Percentiles rank a stretch among this genome's conserved stretches.
phyloP scores from a whole-genome alignment of 1,284 basidiomycete genomes.

The Vanrija sp. region DNA sequence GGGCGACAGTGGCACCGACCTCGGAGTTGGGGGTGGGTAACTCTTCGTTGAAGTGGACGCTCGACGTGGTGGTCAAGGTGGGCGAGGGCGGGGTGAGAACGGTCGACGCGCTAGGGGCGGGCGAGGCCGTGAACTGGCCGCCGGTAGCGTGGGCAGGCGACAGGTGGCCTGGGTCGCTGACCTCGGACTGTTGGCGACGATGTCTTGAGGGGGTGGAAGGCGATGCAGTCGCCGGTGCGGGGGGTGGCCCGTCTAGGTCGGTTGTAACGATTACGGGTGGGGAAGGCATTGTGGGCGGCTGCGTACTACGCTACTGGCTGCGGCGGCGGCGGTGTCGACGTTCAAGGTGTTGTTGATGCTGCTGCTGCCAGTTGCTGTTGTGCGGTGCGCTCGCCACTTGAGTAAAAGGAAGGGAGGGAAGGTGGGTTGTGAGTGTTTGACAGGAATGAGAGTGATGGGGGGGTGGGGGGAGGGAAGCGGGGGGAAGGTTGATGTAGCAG shows the following conservation, averaged over 20 bases:
- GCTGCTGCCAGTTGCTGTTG: too few relatives aligned
- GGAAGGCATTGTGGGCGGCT: constrained; percentile 10
- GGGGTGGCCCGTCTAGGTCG: constrained; percentile 26
- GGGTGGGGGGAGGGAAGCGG: too few relatives aligned
- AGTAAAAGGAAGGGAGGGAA: too few relatives aligned
- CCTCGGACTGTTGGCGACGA: constrained; percentile 12
- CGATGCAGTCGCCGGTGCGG: background rate
- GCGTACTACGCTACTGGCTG: too few relatives aligned
- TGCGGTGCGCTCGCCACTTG: too few relatives aligned
- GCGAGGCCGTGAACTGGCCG: constrained; percentile 8
- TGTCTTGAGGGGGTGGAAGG: constrained; percentile 12
- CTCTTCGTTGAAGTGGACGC: constrained; percentile 39
- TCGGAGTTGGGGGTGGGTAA: constrained; percentile 22
- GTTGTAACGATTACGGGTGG: constrained; percentile 40
- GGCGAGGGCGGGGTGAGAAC: constrained; percentile 37
- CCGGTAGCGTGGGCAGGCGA: constrained; percentile 22
- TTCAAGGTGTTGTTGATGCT: too few relatives aligned
- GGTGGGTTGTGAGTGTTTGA: too few relatives aligned
- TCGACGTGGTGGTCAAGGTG: constrained; percentile 34
- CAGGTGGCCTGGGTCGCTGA: constrained; percentile 24
- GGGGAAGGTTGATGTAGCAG: too few relatives aligned
- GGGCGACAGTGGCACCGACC: constrained; percentile 54
- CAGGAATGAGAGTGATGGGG: too few relatives aligned
- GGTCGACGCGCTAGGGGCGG: constrained; percentile 23
- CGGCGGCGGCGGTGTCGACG: too few relatives aligned